Conservation (phyloP, 2,329 filamentous ascomycete species). For the Verticillium alfalfae region DNA sequence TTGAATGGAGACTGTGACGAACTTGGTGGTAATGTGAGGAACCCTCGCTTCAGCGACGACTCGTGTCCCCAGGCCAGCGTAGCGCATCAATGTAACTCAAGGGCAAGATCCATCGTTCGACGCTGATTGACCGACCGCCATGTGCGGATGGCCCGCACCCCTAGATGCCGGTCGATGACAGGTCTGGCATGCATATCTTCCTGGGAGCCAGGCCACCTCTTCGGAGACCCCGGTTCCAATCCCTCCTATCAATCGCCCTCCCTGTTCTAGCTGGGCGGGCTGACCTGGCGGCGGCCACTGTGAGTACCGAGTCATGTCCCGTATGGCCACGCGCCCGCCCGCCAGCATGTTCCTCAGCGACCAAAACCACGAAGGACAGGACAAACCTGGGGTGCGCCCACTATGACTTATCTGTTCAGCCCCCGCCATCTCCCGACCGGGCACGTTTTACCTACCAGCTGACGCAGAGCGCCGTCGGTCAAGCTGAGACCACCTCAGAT, state of each 20-base stretch:
- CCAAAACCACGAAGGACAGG: too few relatives aligned
- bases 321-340: not conserved
- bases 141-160: too few relatives aligned
- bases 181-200: not conserved
- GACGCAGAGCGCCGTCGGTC: not conserved
- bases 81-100: not conserved
- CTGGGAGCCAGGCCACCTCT: not conserved
- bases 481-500: too few relatives aligned
- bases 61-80: not conserved
- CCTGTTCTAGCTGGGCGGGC: not conserved
- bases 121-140: not conserved
- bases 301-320: not conserved
- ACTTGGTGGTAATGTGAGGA: not conserved
- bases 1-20: too few relatives aligned
- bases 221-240: not conserved
- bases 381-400: not conserved
- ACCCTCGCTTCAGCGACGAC: not conserved
- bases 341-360: not conserved
- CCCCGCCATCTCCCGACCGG: not conserved
- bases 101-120: too few relatives aligned
- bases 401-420: not conserved
- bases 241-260: not conserved
- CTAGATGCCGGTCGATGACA: too few relatives aligned
- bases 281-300: too few relatives aligned
- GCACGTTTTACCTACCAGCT: not conserved